phyloP scores from a whole-genome alignment of 148 eudicot genomes.

The Amaranthus cruentus region DNA sequence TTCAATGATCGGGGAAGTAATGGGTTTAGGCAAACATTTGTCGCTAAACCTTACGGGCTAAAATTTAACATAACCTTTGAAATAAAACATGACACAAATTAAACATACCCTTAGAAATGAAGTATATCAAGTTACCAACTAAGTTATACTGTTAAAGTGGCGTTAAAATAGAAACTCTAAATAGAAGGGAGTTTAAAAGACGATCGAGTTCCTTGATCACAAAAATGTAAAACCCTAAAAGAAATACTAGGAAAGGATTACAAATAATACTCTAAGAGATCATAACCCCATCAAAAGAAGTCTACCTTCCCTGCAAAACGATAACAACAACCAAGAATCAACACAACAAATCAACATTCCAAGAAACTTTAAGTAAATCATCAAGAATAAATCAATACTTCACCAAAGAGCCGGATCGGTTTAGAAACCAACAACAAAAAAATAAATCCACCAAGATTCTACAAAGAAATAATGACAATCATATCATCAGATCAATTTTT shows the following conservation, averaged over 20 bases:
- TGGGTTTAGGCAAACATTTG: background rate
- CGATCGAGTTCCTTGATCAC: too few species aligned
- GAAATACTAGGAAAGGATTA: too few species aligned
- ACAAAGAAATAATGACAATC: background rate
- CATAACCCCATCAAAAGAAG: too few species aligned
- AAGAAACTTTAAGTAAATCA: background rate
- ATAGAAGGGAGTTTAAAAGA: too few species aligned
- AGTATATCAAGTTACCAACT: too few species aligned
- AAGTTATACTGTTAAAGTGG: too few species aligned
- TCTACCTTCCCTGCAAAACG: background rate
- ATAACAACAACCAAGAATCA: constrained; percentile 6
- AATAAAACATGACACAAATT: too few species aligned
- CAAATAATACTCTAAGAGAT: too few species aligned
- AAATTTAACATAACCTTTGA: too few species aligned
- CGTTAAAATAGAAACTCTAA: too few species aligned
- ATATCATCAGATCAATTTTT: background rate
- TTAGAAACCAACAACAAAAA: background rate
- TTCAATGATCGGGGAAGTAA: background rate
- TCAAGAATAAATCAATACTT: background rate
- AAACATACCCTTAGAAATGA: too few species aligned
- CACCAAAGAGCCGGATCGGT: background rate
- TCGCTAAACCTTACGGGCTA: background rate
- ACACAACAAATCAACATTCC: background rate
- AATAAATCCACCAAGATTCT: background rate
- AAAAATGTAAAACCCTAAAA: too few species aligned